Evolutionary conservation across 1,284 basidiomycete species (phyloP), one percentile per base, ranked within the genome.

Genomic region (Taiwanofungus camphoratus): DNA sequence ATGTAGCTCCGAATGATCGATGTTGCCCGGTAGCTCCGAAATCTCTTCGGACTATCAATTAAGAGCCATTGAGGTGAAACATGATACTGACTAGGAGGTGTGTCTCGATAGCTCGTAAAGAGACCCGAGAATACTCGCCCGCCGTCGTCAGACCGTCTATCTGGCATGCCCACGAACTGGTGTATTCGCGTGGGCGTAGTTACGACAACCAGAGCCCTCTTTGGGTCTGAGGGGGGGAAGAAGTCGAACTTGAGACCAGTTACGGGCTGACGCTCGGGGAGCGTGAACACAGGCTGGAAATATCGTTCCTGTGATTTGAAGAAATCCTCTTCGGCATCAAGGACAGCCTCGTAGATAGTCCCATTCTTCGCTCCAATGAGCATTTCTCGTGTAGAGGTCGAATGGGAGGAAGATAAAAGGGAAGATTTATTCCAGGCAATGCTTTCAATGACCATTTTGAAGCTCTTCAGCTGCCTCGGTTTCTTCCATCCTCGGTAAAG

Each of bases 361-460:
- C 93, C 93, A 47, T 82, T 85, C 47, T 82, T 70, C 0, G 86
- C 87, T 13, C 95, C 96, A 41, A 99, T 76, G n/a, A 99, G 74
- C 46, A 95, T 81, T 62, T 93, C 90, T 31, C 81, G 73, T 0
- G 91, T 92, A 8, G 86, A 87, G 1, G 80, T 83, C 11, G 77
- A 71, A 52, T 80, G 73, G 1, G 77, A 68, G 0, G 79, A 70
- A 2, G 81, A 77, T 13, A 89, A 67, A 16, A 88, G 64, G 11
- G 77, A 76, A n/a, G 84, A 69, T 53, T 79, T 82, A 56, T 93
- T 92, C 95, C 95, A 98, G 0, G 90, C 90, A n/a, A 97, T 74
- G 49, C 90, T 86, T 57, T 94, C 91, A 51, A 98, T 84, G 53
- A 90, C 73, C 70, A 93, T 87, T 60, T 91, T 86, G 61, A 94